Conservation (phyloP, 495 filamentous ascomycete genomes). For the Daldinia grandis region DNA sequence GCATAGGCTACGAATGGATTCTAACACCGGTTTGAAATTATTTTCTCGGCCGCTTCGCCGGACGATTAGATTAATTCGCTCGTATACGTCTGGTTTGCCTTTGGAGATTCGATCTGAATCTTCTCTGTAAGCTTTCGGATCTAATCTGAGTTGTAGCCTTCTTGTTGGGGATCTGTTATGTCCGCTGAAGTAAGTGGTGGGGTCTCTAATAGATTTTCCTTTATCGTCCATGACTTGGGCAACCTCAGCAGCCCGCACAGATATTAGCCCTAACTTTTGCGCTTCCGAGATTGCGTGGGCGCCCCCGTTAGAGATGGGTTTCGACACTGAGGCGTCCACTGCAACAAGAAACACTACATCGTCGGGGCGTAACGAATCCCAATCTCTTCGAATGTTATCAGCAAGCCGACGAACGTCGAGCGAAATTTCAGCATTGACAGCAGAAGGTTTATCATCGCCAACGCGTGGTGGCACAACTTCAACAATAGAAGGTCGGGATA, state of each 20-base stretch:
- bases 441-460: constrained; percentile 83
- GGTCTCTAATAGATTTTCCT: constrained; percentile 75
- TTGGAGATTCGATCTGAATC: constrained; percentile 72
- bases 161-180: constrained; percentile 61
- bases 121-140: constrained; percentile 77
- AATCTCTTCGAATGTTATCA: constrained; percentile 80
- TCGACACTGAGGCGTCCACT: constrained; percentile 66
- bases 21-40: constrained; percentile 94
- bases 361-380: constrained; percentile 87
- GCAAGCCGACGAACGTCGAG: constrained; percentile 83
- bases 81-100: constrained; percentile 81
- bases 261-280: constrained; percentile 69
- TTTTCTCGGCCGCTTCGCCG: constrained; percentile 90
- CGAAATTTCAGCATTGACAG: constrained; percentile 86
- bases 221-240: constrained; percentile 89
- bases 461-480: constrained; percentile 87
- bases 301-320: constrained; percentile 64
- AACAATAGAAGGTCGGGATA: constrained; percentile 85
- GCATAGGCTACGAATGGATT: constrained; percentile 87
- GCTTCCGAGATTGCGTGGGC: constrained; percentile 58
- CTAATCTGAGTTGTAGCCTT: constrained; percentile 81
- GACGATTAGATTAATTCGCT: constrained; percentile 84
- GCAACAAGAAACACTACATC: constrained; percentile 90
- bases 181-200: constrained; percentile 53
- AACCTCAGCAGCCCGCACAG: constrained; percentile 84